Percentiles rank a stretch among this genome's conserved stretches.
phyloP scores from a whole-genome alignment of 1,284 basidiomycete species.

The Trametes polyzona region DNA sequence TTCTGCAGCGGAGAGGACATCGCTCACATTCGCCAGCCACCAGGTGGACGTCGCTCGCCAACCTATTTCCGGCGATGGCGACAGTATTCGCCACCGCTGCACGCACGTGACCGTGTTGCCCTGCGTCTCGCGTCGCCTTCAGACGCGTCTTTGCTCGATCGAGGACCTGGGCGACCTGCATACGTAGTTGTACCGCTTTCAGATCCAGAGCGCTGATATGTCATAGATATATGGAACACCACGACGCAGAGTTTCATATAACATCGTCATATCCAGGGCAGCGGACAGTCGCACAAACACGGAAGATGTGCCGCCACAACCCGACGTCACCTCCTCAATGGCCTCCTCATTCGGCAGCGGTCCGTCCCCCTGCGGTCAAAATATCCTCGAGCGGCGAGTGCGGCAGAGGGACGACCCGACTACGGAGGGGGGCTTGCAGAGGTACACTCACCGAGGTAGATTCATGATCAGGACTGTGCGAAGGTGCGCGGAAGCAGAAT shows the following conservation, averaged over 20 bases:
- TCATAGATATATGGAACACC: neutral
- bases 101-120: conserved; percentile 25
- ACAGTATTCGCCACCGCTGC: conserved; percentile 30
- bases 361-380: neutral
- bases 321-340: neutral
- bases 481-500: neutral
- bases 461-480: neutral
- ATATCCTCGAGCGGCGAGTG: neutral
- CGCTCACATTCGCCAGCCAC: conserved; percentile 6
- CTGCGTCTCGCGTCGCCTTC: neutral
- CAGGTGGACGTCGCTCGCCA: neutral
- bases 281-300: neutral
- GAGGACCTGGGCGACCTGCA: too few relatives aligned
- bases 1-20: conserved; percentile 2
- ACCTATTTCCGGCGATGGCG: conserved; percentile 28
- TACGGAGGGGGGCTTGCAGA: neutral
- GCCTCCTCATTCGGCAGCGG: neutral
- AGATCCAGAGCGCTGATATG: too few relatives aligned
- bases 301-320: neutral
- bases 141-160: neutral
- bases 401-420: neutral
- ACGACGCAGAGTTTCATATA: neutral
- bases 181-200: too few relatives aligned
- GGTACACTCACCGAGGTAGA: neutral
- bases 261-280: neutral